Base-by-base conservation (phyloP, 1,284 basidiomycete genomes). In the Flammula alnicola region DNA sequence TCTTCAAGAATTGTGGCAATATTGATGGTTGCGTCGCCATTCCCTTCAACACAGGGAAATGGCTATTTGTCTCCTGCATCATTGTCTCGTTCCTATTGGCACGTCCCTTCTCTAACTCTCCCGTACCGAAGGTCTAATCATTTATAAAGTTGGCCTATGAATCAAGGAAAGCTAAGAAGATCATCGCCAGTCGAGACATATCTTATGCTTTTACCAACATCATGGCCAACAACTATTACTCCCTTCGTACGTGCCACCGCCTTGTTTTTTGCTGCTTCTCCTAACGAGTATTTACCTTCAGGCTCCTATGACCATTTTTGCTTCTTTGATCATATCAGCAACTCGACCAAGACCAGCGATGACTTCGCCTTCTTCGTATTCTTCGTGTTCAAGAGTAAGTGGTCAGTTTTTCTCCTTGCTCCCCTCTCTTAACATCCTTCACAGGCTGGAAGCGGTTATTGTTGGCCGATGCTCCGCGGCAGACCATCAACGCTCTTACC, bases 341-440 rank as follows among this genome's bases (percentile, higher is more conserved):
- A 92, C 64, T 98, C 95, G 26, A 96, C 93, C 25, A 98, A 97
- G 80, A 88, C 86, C 61, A 95, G 90, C 69, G 96, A 99, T 69
- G 93, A 97, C 64, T 93, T 98, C 70, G 94, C 95, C 40, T 98
- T 99, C 80, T 99, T 98, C 71, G 85, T 98, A 68, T 99, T 98
- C 83, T 99, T 99, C 75, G 91, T 91, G 1, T 99, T 99, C 83
- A 99, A 99, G 77, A 94, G 94, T 91, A 51, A 44, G 84, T n/a
- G n/a, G n/a, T n/a, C n/a, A n/a, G n/a, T 75, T 5, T 14, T 20
- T 51, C 49, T 46, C 23, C 23, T 37, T 32, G 44, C 33, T 14
- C 19, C 46, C 10, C 22, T 14, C n/a, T 12, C 20, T 23, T 44
- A 22, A 37, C 36, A 25, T 37, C 35, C 44, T 10, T 25, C 23